Conservation (phyloP, 1,284 basidiomycete genomes). For the Agroathelia rolfsii region DNA sequence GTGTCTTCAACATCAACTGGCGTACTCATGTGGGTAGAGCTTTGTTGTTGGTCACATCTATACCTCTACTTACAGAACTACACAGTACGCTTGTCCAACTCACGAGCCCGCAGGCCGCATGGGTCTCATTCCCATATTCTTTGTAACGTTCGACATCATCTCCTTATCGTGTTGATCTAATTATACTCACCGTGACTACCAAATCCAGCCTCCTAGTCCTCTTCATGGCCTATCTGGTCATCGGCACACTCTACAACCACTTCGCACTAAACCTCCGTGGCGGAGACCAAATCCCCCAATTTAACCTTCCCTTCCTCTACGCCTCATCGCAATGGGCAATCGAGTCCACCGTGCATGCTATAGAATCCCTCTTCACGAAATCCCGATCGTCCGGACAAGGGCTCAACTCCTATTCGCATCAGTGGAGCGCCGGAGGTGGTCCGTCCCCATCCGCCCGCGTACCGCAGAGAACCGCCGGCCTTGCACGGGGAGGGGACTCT, state of each 20-base stretch:
- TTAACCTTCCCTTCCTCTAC: too few species aligned
- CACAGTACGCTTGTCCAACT: constrained; percentile 55
- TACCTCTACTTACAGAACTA: constrained; percentile 4
- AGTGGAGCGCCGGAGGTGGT: too few species aligned
- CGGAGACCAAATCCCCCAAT: constrained; percentile 57
- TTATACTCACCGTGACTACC: neutral
- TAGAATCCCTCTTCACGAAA: too few species aligned
- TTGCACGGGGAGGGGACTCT: too few species aligned
- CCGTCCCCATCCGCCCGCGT: too few species aligned
- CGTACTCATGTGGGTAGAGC: constrained; percentile 45
- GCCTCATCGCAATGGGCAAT: too few species aligned
- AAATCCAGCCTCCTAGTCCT: constrained; percentile 40
- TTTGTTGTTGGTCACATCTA: constrained; percentile 3
- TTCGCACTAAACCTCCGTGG: constrained; percentile 54
- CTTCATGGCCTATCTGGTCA: constrained; percentile 45
- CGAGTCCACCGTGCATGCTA: too few species aligned
- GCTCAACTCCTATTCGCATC: too few species aligned
- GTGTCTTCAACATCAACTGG: constrained; percentile 67
- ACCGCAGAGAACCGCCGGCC: too few species aligned
- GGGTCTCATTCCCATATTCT: constrained; percentile 41
- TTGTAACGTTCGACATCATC: constrained; percentile 36
- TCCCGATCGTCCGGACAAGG: too few species aligned
- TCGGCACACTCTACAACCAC: constrained; percentile 59
- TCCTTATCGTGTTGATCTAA: constrained; percentile 7
- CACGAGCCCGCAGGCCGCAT: constrained; percentile 40